Evolutionary conservation across 78 protist genomes (phyloP).

Genomic region (Dictyostelium intermedium): DNA sequence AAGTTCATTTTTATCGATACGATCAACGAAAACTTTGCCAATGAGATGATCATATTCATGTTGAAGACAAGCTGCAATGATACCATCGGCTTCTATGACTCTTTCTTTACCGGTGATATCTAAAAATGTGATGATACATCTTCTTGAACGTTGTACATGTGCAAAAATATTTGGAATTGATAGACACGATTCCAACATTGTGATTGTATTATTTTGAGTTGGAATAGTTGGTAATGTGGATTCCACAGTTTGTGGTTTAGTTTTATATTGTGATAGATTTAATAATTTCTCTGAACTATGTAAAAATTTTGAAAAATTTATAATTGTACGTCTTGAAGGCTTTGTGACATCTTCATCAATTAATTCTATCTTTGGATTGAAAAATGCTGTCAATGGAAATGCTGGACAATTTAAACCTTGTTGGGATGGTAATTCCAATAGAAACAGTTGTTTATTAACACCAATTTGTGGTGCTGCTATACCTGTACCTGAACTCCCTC

Average conservation of each 20-base stretch:
- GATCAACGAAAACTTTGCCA: slow-evolving; percentile 35
- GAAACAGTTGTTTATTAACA: slow-evolving; percentile 36
- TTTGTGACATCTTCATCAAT: slow-evolving; percentile 10
- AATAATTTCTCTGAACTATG: slow-evolving; percentile 15
- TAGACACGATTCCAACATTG: slow-evolving; percentile 48
- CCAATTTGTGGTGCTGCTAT: slow-evolving; percentile 74
- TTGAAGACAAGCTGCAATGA: slow-evolving; percentile 60
- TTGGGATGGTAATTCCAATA: not conserved
- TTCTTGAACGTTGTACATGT: slow-evolving; percentile 17
- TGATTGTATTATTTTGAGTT: slow-evolving; percentile 20
- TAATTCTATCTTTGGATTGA: slow-evolving; percentile 45
- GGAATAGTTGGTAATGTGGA: not conserved
- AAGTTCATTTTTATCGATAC: not conserved
- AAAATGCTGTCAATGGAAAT: slow-evolving; percentile 71
- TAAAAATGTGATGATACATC: slow-evolving; percentile 42
- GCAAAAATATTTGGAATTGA: slow-evolving; percentile 50
- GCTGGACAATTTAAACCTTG: not conserved
- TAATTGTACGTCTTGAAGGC: not conserved
- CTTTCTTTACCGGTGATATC: slow-evolving; percentile 32
- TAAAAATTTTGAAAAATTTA: not conserved
- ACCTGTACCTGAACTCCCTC: slow-evolving; percentile 22
- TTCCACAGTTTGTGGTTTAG: not conserved
- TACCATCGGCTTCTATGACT: slow-evolving; percentile 55
- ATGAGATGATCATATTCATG: slow-evolving; percentile 74
- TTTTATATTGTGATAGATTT: slow-evolving; percentile 29